A percentile compares a stretch with the other conserved stretches of the same genome.
Evolutionary conservation across 2,329 filamentous ascomycete genomes (phyloP).

Genomic region (Capronia epimyces): DNA sequence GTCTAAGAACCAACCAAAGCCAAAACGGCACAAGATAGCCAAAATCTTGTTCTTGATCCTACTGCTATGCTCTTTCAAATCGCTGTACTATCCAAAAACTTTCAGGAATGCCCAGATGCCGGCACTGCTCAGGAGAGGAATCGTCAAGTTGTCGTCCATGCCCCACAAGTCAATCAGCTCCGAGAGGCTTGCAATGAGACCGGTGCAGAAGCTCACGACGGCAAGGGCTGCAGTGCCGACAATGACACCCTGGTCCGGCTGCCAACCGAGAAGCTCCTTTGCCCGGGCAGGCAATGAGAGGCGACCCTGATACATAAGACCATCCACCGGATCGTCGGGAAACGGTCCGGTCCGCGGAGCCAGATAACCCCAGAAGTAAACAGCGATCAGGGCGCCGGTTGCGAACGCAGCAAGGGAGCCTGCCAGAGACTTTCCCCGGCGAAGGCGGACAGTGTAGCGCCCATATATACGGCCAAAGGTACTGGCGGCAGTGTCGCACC

Average conservation of each 20-base stretch:
- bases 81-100: slow-evolving; percentile 56
- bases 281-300: slow-evolving; percentile 63
- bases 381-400: slow-evolving; percentile 76
- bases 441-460: slow-evolving; percentile 76
- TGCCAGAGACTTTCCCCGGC: slow-evolving; percentile 84
- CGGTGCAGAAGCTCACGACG: slow-evolving; percentile 77
- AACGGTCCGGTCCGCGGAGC: slow-evolving; percentile 64
- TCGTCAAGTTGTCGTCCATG: slow-evolving; percentile 96
- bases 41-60: too few relatives aligned
- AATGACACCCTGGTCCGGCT: slow-evolving; percentile 55
- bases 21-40: too few relatives aligned
- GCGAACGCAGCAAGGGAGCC: slow-evolving; percentile 79
- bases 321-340: slow-evolving; percentile 55
- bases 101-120: slow-evolving; percentile 90
- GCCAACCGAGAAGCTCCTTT: slow-evolving; percentile 58
- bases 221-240: slow-evolving; percentile 68
- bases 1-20: too few relatives aligned
- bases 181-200: slow-evolving; percentile 80
- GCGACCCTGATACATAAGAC: slow-evolving; percentile 73
- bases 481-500: slow-evolving; percentile 96
- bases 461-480: slow-evolving; percentile 90
- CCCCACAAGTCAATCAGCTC: slow-evolving; percentile 88
- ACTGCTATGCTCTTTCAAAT: neutral
- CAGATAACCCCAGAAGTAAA: slow-evolving; percentile 81
- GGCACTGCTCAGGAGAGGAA: slow-evolving; percentile 81